Evolutionary conservation across 345 rosid genomes (phyloP).

Genomic region (Eucalyptus urophylla): DNA sequence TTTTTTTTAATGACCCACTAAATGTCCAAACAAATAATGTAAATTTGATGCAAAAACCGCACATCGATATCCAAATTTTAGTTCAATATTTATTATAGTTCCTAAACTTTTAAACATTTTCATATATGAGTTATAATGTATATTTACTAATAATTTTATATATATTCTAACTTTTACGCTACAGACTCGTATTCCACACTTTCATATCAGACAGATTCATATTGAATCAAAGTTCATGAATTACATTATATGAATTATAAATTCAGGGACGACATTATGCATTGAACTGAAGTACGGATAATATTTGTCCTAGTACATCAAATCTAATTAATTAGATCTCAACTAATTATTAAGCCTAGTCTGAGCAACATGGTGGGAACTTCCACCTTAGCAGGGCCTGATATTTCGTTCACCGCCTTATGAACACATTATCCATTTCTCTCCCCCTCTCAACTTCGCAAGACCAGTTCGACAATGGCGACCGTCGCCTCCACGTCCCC

Average conservation of each 20-base stretch:
- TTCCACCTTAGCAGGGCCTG: too few species aligned
- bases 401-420: not conserved
- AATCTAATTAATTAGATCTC: too few species aligned
- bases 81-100: not conserved
- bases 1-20: not conserved
- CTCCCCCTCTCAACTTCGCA: not conserved
- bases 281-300: too few species aligned
- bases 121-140: not conserved
- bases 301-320: too few species aligned
- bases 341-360: too few species aligned
- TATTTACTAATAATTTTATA: not conserved
- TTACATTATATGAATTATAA: fast-evolving
- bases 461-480: not conserved
- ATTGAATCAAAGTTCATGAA: too few species aligned
- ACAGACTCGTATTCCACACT: too few species aligned
- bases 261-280: too few species aligned
- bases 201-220: fast-evolving
- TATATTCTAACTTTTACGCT: too few species aligned
- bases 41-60: not conserved
- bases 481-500: not conserved
- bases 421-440: not conserved
- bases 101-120: not conserved
- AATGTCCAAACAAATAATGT: not conserved
- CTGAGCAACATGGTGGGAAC: too few species aligned
- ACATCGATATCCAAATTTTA: too few species aligned